Percentiles rank a stretch among this genome's conserved stretches.
Evolutionary conservation across 2,329 filamentous ascomycete species (phyloP).

Genomic region (Aspergillus fructus): DNA sequence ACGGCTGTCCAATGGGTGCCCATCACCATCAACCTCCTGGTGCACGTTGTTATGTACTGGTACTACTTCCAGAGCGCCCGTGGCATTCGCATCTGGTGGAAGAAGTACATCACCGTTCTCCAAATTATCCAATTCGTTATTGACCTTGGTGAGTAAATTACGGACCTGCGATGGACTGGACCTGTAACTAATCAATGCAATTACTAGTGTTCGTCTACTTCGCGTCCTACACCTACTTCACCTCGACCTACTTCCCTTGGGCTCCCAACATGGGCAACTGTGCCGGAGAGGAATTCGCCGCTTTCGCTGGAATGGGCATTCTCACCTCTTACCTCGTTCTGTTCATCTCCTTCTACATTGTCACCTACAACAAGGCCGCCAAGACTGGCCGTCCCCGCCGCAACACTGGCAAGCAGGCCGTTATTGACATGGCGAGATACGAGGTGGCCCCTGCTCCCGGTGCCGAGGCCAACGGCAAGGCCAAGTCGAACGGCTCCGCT

Average conservation of each 20-base stretch:
- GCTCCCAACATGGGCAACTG: constrained; percentile 83
- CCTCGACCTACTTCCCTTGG: constrained; percentile 81
- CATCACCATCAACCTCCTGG: constrained; percentile 86
- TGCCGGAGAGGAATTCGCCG: constrained; percentile 94
- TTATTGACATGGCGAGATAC: constrained; percentile 80
- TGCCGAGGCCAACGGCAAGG: constrained; percentile 27
- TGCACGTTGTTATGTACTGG: constrained; percentile 99
- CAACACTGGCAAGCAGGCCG: constrained; percentile 74
- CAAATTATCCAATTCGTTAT: constrained; percentile 98
- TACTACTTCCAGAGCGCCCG: constrained; percentile 99
- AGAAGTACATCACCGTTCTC: constrained; percentile 98
- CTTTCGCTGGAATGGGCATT: constrained; percentile 86
- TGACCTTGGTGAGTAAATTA: constrained; percentile 71
- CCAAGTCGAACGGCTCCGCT: constrained; percentile 33
- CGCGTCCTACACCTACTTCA: constrained; percentile 98
- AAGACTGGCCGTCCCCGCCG: constrained; percentile 44
- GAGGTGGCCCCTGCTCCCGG: constrained; percentile 52
- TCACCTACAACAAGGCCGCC: constrained; percentile 78
- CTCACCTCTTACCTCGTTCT: constrained; percentile 93
- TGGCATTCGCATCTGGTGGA: constrained; percentile 97
- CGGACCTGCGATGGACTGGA: background rate
- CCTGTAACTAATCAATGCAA: constrained; percentile 18
- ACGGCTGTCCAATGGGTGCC: constrained; percentile 94
- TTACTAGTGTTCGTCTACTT: constrained; percentile 89
- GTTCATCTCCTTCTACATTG: constrained; percentile 98